These are phyloP conservation scores for Pestalotiopsis sp. DNA, from an alignment of 2,329 filamentous ascomycete genomes.

Conservation along the genomic window DNA sequence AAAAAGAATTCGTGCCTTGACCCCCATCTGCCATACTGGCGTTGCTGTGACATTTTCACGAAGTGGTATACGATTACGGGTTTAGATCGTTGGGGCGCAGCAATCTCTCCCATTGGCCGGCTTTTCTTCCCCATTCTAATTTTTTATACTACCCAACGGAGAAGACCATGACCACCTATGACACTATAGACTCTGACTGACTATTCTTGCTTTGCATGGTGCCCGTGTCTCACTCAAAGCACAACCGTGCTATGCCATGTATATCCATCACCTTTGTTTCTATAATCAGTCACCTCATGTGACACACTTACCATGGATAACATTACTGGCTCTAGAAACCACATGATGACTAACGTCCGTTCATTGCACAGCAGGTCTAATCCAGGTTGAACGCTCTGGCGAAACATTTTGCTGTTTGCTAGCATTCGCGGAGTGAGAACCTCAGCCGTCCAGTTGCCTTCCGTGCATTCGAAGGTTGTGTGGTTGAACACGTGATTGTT, in stretches of 20 bases:
- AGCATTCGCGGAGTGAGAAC: constrained; percentile 17
- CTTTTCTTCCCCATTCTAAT: not conserved
- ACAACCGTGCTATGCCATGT: no score
- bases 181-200: no score
- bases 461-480: constrained; percentile 5
- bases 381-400: not conserved
- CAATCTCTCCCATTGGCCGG: not conserved
- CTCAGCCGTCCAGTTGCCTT: not conserved
- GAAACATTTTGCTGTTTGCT: not conserved
- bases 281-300: no score
- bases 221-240: no score
- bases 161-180: no score
- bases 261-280: no score
- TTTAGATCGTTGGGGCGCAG: not conserved
- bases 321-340: no score
- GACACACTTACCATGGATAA: no score
- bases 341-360: no score
- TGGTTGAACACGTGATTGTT: constrained; percentile 6
- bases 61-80: not conserved
- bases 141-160: not conserved
- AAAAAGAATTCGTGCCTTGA: not conserved
- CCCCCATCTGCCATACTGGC: not conserved
- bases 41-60: not conserved
- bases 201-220: no score
- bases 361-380: constrained; percentile 17